These are phyloP conservation scores for Calocybe gangraenosa DNA, from an alignment of 768 basidiomycete genomes.

Conservation along the genomic window DNA sequence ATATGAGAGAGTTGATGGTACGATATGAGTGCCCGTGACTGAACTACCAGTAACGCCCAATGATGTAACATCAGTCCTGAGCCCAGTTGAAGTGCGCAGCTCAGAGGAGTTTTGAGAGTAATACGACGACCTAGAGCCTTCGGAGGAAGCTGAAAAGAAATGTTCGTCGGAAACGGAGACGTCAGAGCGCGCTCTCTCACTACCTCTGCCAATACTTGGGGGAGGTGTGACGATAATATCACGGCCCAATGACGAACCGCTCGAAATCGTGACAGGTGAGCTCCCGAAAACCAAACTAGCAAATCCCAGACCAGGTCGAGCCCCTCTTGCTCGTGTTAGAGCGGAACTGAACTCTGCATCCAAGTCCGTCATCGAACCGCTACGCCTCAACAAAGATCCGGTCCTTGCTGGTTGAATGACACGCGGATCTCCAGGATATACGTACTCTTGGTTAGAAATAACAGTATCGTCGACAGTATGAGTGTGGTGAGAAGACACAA, in stretches of 20 bases:
- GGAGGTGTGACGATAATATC: constrained; percentile 40
- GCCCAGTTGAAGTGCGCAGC: constrained; percentile 25
- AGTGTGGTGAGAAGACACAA: constrained; percentile 53
- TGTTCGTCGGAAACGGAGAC: constrained; percentile 31
- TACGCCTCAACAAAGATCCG: constrained; percentile 41
- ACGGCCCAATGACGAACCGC: constrained; percentile 50
- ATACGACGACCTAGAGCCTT: constrained; percentile 30
- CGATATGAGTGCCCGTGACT: constrained; percentile 36
- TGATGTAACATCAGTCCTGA: constrained; percentile 22
- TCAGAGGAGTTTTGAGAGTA: constrained; percentile 29
- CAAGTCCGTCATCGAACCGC: constrained; percentile 77
- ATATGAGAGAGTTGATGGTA: constrained; percentile 49
- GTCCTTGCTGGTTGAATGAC: constrained; percentile 63
- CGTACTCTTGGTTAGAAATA: constrained; percentile 58
- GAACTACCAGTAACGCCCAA: constrained; percentile 28
- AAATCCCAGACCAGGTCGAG: constrained; percentile 32
- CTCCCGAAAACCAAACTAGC: constrained; percentile 38
- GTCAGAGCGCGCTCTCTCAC: constrained; percentile 28
- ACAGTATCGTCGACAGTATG: constrained; percentile 74
- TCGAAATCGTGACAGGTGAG: constrained; percentile 70
- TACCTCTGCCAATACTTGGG: constrained; percentile 29
- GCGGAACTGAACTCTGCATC: constrained; percentile 51
- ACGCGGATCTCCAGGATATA: constrained; percentile 70
- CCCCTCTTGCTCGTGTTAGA: constrained; percentile 41
- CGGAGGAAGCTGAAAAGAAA: constrained; percentile 33